Conservation (phyloP, 2,329 filamentous ascomycete genomes). For the Fusarium sp. region DNA sequence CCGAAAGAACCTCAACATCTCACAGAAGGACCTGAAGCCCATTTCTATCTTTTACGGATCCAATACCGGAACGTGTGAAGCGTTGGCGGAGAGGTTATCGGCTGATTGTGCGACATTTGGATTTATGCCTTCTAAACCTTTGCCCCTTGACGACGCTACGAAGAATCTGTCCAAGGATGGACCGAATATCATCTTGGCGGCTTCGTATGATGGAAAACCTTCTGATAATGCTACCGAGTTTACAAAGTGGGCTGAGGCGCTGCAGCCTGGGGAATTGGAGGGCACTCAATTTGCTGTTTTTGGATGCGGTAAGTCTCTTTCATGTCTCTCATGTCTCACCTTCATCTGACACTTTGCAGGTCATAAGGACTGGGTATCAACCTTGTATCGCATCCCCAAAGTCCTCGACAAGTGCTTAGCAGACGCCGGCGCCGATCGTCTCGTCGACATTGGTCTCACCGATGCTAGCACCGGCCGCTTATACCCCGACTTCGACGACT, state of each 20-base stretch:
- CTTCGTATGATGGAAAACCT: not conserved
- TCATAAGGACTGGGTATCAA: constrained; percentile 62
- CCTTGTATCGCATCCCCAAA: constrained; percentile 73
- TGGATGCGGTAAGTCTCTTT: not conserved
- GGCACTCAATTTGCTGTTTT: not conserved
- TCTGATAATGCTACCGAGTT: constrained; percentile 2
- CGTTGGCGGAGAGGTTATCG: not conserved
- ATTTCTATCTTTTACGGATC: constrained; percentile 2
- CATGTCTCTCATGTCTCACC: not conserved
- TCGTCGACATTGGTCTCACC: constrained; percentile 59
- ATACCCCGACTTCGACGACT: constrained; percentile 72
- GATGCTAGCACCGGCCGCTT: constrained; percentile 71
- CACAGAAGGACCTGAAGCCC: not conserved
- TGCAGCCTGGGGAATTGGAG: not conserved
- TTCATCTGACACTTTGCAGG: not conserved
- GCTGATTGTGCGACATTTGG: constrained; percentile 9
- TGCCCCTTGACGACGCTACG: not conserved
- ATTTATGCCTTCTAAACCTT: not conserved
- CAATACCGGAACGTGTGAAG: constrained; percentile 1
- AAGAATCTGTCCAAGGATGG: not conserved
- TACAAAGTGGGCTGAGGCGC: not conserved
- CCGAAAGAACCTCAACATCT: not conserved
- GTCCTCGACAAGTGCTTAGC: constrained; percentile 64
- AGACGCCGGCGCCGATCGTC: constrained; percentile 45
- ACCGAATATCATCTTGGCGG: not conserved